A percentile compares a stretch with the other conserved stretches of the same genome.
These are phyloP conservation scores for Phaeophleospora eucalypticola DNA, from an alignment of 2,329 filamentous ascomycete genomes.

Conservation along the genomic window DNA sequence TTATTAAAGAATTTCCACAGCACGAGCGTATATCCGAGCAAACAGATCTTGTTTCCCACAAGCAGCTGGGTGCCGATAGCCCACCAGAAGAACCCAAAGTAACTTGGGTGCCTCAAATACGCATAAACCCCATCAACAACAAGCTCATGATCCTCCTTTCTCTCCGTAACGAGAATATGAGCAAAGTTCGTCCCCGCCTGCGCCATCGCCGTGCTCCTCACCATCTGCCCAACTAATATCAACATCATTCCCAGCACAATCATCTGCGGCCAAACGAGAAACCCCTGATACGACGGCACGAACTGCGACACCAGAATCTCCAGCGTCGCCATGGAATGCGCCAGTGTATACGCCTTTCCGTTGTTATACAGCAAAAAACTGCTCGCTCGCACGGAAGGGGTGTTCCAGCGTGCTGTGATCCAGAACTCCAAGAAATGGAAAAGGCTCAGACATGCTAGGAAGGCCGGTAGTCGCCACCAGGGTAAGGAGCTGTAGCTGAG, in stretches of 20 bases:
- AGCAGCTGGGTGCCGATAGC: slow-evolving; percentile 89
- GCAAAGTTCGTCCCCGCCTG: slow-evolving; percentile 91
- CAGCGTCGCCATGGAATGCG: slow-evolving; percentile 68
- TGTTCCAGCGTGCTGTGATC: slow-evolving; percentile 82
- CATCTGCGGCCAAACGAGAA: slow-evolving; percentile 50
- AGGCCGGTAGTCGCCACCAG: slow-evolving; percentile 58
- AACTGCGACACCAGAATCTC: slow-evolving; percentile 60
- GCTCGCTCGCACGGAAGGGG: slow-evolving; percentile 62
- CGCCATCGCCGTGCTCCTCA: slow-evolving; percentile 80
- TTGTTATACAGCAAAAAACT: slow-evolving; percentile 84
- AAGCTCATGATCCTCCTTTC: slow-evolving; percentile 69
- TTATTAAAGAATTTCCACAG: slow-evolving; percentile 80
- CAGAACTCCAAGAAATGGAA: slow-evolving; percentile 98
- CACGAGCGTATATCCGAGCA: slow-evolving; percentile 67
- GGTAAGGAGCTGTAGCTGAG: slow-evolving; percentile 18
- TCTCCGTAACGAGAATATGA: slow-evolving; percentile 67
- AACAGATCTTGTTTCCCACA: slow-evolving; percentile 77
- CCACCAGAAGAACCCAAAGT: slow-evolving; percentile 99
- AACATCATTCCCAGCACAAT: slow-evolving; percentile 57
- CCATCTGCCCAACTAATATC: slow-evolving; percentile 66
- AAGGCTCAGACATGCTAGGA: slow-evolving; percentile 62
- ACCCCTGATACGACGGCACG: slow-evolving; percentile 20
- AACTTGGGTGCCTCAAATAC: slow-evolving; percentile 76
- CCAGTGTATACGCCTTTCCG: slow-evolving; percentile 77
- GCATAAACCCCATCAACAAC: slow-evolving; percentile 79